phyloP scores from a whole-genome alignment of 352 stramenopile genomes.

The Phytophthora aleatoria region DNA sequence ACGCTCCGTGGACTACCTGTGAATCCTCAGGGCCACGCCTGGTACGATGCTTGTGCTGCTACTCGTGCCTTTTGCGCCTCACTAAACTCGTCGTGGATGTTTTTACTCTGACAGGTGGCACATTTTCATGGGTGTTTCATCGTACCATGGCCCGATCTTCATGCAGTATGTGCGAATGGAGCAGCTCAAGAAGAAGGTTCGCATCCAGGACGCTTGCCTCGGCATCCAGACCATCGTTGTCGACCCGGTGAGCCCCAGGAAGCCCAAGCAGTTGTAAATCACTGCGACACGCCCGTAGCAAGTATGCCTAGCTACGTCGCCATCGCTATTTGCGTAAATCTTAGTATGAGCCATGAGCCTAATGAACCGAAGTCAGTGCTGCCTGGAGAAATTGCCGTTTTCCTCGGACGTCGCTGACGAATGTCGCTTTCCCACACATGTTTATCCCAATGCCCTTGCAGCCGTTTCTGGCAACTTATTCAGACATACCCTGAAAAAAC shows the following conservation, averaged over 20 bases:
- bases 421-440: slow-evolving; percentile 1
- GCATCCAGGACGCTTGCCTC: slow-evolving; percentile 50
- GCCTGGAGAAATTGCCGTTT: not conserved
- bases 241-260: slow-evolving; percentile 31
- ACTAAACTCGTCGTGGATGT: slow-evolving; percentile 1
- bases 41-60: slow-evolving; percentile 28
- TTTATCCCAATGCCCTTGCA: slow-evolving; percentile 2
- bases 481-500: not conserved
- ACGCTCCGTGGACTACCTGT: slow-evolving; percentile 53
- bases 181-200: slow-evolving; percentile 65
- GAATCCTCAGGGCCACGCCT: slow-evolving; percentile 80
- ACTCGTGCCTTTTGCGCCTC: not conserved
- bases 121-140: slow-evolving; percentile 79
- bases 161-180: slow-evolving; percentile 87
- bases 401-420: not conserved
- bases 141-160: slow-evolving; percentile 78
- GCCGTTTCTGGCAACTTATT: slow-evolving; percentile 6
- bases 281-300: not conserved
- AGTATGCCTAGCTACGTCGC: no score
- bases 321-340: slow-evolving; percentile 13
- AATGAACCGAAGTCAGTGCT: slow-evolving; percentile 1
- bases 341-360: slow-evolving; percentile 10
- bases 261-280: slow-evolving; percentile 41
- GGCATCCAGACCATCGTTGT: slow-evolving; percentile 72
- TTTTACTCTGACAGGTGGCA: slow-evolving; percentile 57